Evolutionary conservation across 257 asterid genomes (phyloP).

Genomic region (Capsicum chinense): DNA sequence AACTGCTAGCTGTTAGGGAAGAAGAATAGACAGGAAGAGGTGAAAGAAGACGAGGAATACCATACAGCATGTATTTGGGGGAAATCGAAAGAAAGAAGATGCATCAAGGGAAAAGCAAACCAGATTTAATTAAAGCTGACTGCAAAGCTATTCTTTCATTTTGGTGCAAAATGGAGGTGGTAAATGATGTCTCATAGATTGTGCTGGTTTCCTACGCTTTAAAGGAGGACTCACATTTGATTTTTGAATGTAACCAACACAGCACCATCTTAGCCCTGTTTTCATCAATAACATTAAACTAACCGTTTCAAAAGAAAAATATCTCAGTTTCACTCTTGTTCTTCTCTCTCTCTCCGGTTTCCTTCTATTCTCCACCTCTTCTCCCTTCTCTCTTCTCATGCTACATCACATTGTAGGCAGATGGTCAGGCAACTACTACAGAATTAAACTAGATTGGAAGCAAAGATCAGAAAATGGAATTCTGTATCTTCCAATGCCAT

Average conservation of each 20-base stretch:
- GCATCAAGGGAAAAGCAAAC: background rate
- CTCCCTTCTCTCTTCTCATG: background rate
- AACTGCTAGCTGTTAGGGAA: background rate
- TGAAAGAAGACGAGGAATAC: background rate
- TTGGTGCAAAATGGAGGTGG: background rate
- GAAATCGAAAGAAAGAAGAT: background rate
- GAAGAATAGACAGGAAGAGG: background rate
- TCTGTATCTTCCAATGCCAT: background rate
- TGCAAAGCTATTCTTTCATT: background rate
- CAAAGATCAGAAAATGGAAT: background rate
- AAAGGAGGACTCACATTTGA: background rate
- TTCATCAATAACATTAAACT: background rate
- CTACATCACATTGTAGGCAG: background rate
- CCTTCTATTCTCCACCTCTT: background rate
- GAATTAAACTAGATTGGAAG: background rate
- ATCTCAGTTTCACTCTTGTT: background rate
- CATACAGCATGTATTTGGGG: background rate
- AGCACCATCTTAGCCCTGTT: background rate
- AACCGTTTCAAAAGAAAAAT: background rate
- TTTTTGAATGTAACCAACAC: conserved; percentile 1
- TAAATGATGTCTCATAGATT: background rate
- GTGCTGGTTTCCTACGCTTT: background rate
- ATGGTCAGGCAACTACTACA: background rate
- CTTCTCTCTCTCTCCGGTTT: background rate
- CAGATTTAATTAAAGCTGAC: background rate